Evolutionary conservation across 2,329 filamentous ascomycete genomes (phyloP), one percentile per base, ranked within the genome.

Genomic region (Sarocladium brachiariae): DNA sequence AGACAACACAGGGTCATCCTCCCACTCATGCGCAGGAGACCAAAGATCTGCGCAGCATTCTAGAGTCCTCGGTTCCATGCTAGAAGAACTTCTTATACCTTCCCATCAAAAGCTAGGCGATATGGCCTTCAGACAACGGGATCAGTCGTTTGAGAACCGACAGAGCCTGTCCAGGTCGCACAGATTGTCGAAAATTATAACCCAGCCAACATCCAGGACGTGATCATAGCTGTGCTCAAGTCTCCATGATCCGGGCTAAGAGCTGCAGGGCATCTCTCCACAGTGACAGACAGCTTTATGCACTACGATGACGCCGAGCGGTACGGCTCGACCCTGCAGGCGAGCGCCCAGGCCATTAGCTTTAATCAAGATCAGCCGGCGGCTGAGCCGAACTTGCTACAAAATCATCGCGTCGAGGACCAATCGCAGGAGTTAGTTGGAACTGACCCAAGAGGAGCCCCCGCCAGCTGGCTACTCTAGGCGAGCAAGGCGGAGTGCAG

Each of bases 301-400:
- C 6, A n/a, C n/a, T n/a, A n/a, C n/a, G n/a, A n/a, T n/a, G n/a
- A 19, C 21, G 21, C 39, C 11, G 21, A 43, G 39, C 39, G 39
- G 39, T 43, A 43, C 39, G 39, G 39, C 39, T 43, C 39, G 39
- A 43, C 21, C 39, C 39, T 43, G 21, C 21, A 43, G 35, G 35
- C 37, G 8, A 43, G 10, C 21, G 21, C 7, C 23, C 39, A 43
- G 21, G 23, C 27, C 39, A 43, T 43, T 43, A 43, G 39, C 39
- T 23, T 43, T n/a, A 43, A 25, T 23, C 39, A 43, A 27, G 23
- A 43, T 43, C 23, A 24, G 8, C 39, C 23, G 39, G 39, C 39
- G 39, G 39, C 39, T n/a, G 7, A 27, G 39, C 39, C 39, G 39
- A 43, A 27, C 13, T 6, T 25, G 16, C 3, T 13, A 3, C 39